Evolutionary conservation across 768 basidiomycete species (phyloP).

Genomic region (Dictyophora rubrovolvata): DNA sequence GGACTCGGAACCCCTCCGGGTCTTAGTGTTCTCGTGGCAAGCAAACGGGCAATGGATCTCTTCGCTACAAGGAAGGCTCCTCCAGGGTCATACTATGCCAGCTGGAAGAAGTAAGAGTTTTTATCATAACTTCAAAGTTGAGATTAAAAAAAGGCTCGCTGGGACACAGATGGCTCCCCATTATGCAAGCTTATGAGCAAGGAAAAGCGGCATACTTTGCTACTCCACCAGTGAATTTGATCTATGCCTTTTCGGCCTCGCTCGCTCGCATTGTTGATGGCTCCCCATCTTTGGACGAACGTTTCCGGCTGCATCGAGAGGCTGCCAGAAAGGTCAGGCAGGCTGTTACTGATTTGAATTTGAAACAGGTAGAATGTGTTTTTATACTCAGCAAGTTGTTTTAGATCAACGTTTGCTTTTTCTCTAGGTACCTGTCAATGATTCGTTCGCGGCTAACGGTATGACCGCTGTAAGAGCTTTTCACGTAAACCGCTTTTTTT

Average conservation of each 20-base stretch:
- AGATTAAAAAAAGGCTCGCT: background rate
- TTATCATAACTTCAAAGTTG: background rate
- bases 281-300: slow-evolving; percentile 58
- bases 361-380: slow-evolving; percentile 39
- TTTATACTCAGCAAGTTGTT: background rate
- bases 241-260: slow-evolving; percentile 84
- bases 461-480: slow-evolving; percentile 70
- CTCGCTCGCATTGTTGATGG: slow-evolving; percentile 59
- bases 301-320: slow-evolving; percentile 66
- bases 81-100: slow-evolving; percentile 73
- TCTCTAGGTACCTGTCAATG: slow-evolving; percentile 43
- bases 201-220: slow-evolving; percentile 85
- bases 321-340: slow-evolving; percentile 61
- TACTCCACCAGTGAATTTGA: slow-evolving; percentile 88
- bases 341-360: slow-evolving; percentile 53
- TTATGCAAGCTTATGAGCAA: slow-evolving; percentile 88
- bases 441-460: slow-evolving; percentile 71
- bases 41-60: slow-evolving; percentile 67
- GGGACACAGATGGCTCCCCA: slow-evolving; percentile 69
- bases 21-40: slow-evolving; percentile 75
- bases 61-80: slow-evolving; percentile 54
- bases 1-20: slow-evolving; percentile 92
- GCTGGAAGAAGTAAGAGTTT: slow-evolving; percentile 65
- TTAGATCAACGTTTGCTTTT: background rate
- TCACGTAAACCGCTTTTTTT: background rate